Evolutionary conservation across 106 monocot genomes (phyloP).

Genomic region (Apostasia ramifera): DNA sequence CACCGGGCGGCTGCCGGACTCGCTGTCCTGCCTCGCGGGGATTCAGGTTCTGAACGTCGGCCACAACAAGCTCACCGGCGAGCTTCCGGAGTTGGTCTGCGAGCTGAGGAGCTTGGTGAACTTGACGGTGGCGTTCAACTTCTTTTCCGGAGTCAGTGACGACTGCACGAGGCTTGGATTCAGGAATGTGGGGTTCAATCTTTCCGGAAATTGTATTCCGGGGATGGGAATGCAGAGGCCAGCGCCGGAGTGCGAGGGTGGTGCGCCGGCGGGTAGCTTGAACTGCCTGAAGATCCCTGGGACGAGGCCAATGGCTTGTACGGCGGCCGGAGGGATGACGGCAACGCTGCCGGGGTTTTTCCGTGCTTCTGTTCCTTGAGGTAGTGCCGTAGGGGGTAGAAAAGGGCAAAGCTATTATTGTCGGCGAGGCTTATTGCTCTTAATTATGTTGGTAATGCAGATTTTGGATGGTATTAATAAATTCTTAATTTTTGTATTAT

Average conservation of each 20-base stretch:
- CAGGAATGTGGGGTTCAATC: constrained; percentile 61
- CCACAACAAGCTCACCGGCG: constrained; percentile 70
- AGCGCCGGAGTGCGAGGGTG: constrained; percentile 48
- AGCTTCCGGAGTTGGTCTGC: constrained; percentile 61
- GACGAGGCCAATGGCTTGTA: constrained; percentile 13
- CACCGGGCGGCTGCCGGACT: constrained; percentile 43
- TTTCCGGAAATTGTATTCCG: constrained; percentile 71
- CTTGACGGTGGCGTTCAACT: constrained; percentile 54
- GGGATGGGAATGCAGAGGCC: constrained; percentile 73
- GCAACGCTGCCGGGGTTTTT: not conserved
- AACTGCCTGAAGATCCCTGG: constrained; percentile 39
- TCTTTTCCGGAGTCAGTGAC: constrained; percentile 64
- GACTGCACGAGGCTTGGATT: constrained; percentile 38
- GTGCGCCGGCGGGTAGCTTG: constrained; percentile 21
- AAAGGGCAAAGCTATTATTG: too few relatives aligned
- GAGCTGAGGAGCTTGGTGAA: constrained; percentile 56
- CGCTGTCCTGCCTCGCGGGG: constrained; percentile 60
- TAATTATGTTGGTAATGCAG: too few relatives aligned
- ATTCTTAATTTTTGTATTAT: too few relatives aligned
- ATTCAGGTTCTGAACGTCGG: constrained; percentile 79
- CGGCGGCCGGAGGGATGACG: not conserved
- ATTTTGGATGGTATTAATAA: too few relatives aligned
- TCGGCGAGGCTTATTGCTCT: too few relatives aligned
- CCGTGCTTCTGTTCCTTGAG: too few relatives aligned
- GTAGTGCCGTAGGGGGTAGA: too few relatives aligned